These are phyloP conservation scores for Aspergillus japonicus DNA, from an alignment of 2,329 filamentous ascomycete genomes.

Conservation along the genomic window DNA sequence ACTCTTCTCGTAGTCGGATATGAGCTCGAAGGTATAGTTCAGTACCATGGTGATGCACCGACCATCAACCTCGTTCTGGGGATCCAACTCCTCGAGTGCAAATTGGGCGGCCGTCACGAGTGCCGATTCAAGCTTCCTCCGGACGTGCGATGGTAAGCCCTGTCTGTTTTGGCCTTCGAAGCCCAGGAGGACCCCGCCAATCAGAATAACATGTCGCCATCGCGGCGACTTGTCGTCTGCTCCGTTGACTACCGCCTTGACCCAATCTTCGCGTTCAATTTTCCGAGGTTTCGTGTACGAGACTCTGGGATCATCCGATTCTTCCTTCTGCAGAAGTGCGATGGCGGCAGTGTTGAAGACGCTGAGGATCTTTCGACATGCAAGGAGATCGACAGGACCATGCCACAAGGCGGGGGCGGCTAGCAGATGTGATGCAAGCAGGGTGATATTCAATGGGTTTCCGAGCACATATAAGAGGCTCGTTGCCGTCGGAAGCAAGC, in stretches of 20 bases:
- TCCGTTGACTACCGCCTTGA: slow-evolving; percentile 57
- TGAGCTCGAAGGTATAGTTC: slow-evolving; percentile 71
- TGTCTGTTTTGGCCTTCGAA: slow-evolving; percentile 65
- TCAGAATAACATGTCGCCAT: slow-evolving; percentile 81
- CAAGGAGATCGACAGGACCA: slow-evolving; percentile 52
- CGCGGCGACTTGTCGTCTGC: slow-evolving; percentile 63
- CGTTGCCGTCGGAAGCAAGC: slow-evolving; percentile 54
- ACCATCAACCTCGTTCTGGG: slow-evolving; percentile 51
- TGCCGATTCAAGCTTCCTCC: slow-evolving; percentile 68
- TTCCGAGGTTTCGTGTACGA: slow-evolving; percentile 49
- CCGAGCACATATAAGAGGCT: slow-evolving; percentile 51
- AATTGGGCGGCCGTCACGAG: slow-evolving; percentile 74
- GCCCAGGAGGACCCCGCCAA: slow-evolving; percentile 75
- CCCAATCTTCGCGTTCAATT: slow-evolving; percentile 56
- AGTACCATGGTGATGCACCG: slow-evolving; percentile 66
- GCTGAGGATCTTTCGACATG: slow-evolving; percentile 57
- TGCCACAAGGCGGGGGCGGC: slow-evolving; percentile 61
- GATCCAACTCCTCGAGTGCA: slow-evolving; percentile 61
- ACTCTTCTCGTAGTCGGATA: slow-evolving; percentile 60
- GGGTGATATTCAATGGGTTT: slow-evolving; percentile 61
- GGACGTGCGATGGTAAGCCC: slow-evolving; percentile 63
- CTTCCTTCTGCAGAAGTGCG: slow-evolving; percentile 51
- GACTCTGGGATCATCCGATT: slow-evolving; percentile 34
- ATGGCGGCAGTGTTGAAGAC: slow-evolving; percentile 62
- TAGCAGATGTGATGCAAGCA: slow-evolving; percentile 60